Evolutionary conservation across 192 early-diverging fungal species (phyloP).

Genomic region (Radiomyces spectabilis): DNA sequence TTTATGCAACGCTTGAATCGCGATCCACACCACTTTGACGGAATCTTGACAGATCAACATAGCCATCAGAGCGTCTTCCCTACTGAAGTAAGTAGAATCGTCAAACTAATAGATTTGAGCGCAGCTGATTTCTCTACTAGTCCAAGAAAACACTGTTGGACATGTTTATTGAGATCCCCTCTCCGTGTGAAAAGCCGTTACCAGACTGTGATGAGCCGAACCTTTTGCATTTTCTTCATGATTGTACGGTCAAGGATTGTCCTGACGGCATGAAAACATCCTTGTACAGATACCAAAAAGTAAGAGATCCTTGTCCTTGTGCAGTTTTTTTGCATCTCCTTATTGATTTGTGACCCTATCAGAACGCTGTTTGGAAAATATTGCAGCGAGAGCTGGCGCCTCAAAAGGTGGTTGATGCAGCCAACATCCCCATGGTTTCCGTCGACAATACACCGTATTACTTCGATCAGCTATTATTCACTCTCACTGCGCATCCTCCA

Average conservation of each 20-base stretch:
- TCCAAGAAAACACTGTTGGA: constrained; percentile 17
- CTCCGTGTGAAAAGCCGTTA: constrained; percentile 13
- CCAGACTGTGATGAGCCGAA: not conserved
- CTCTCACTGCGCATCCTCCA: constrained; percentile 16
- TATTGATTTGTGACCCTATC: not conserved
- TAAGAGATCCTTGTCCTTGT: not conserved
- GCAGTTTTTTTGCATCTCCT: not conserved
- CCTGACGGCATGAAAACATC: constrained; percentile 39
- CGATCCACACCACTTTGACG: too few relatives aligned
- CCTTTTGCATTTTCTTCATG: not conserved
- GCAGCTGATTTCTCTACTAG: too few relatives aligned
- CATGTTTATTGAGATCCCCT: constrained; percentile 33
- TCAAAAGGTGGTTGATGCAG: constrained; percentile 42
- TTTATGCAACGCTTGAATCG: too few relatives aligned
- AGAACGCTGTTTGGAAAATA: constrained; percentile 65
- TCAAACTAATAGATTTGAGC: too few relatives aligned
- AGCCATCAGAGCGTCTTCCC: too few relatives aligned
- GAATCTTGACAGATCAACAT: too few relatives aligned
- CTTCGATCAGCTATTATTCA: constrained; percentile 9
- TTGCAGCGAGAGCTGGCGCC: constrained; percentile 59
- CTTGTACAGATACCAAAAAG: constrained; percentile 51
- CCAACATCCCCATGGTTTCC: constrained; percentile 25
- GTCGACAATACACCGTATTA: constrained; percentile 29
- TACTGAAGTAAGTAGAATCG: too few relatives aligned
- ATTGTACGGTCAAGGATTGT: not conserved